These are phyloP conservation scores for Mycena haematopus DNA, from an alignment of 768 basidiomycete genomes.

Conservation along the genomic window DNA sequence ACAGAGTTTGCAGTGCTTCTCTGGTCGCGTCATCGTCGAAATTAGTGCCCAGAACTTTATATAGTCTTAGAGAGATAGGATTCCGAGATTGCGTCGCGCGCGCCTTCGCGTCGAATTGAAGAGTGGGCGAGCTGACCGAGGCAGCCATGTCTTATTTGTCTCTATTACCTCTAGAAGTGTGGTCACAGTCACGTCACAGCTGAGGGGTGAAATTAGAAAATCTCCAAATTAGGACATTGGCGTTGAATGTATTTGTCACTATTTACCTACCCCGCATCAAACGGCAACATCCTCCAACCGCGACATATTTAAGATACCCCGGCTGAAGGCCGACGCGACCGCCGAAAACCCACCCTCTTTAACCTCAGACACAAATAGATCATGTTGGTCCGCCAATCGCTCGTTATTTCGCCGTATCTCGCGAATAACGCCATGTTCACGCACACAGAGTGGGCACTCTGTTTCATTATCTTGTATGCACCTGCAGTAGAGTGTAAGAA, in stretches of 20 bases:
- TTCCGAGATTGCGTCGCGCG: slow-evolving; percentile 52
- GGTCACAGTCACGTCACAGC: too few species aligned
- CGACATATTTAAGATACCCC: slow-evolving; percentile 62
- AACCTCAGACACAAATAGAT: slow-evolving; percentile 79
- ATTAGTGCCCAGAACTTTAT: slow-evolving; percentile 85
- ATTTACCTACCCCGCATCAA: background rate
- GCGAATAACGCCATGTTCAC: slow-evolving; percentile 86
- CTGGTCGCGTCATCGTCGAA: slow-evolving; percentile 79
- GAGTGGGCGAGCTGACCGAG: slow-evolving; percentile 21
- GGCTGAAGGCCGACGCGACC: slow-evolving; percentile 72
- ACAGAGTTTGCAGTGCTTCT: slow-evolving; percentile 84
- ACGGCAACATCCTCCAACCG: slow-evolving; percentile 41
- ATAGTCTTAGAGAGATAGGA: slow-evolving; percentile 86
- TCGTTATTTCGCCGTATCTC: slow-evolving; percentile 91
- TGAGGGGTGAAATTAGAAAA: too few species aligned
- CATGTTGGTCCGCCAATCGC: slow-evolving; percentile 80
- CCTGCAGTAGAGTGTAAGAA: slow-evolving; percentile 46
- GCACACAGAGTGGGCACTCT: slow-evolving; percentile 89
- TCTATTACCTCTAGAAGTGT: background rate
- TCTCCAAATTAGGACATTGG: background rate
- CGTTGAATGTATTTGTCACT: background rate
- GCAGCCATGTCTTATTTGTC: slow-evolving; percentile 22
- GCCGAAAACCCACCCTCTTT: slow-evolving; percentile 75
- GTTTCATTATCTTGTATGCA: slow-evolving; percentile 90
- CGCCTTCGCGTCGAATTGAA: slow-evolving; percentile 28